phyloP scores from a whole-genome alignment of 345 rosid species.

The Arabis hirsuta region DNA sequence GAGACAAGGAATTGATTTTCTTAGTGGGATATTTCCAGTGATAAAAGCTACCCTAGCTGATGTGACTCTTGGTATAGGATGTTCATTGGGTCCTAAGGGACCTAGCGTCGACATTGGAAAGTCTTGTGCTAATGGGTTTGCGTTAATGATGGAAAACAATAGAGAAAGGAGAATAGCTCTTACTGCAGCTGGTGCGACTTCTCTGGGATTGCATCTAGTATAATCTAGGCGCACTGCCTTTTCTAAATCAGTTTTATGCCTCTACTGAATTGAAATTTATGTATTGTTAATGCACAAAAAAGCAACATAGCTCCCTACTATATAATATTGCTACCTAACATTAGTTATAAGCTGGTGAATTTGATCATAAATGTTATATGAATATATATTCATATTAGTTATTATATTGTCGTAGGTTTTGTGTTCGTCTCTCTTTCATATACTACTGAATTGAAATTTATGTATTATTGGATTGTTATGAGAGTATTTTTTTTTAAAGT shows the following conservation, averaged over 20 bases:
- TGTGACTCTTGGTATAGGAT: slow-evolving; percentile 90
- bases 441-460: too few relatives aligned
- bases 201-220: slow-evolving; percentile 98
- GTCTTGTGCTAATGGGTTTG: slow-evolving; percentile 91
- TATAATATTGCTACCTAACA: background rate
- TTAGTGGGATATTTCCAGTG: slow-evolving; percentile 82
- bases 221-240: background rate
- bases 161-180: slow-evolving; percentile 95
- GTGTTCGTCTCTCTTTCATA: too few relatives aligned
- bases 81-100: slow-evolving; percentile 97
- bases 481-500: background rate
- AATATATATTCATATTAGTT: too few relatives aligned
- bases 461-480: too few relatives aligned
- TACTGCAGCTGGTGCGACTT: slow-evolving; percentile 96
- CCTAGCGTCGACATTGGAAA: slow-evolving; percentile 98
- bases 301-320: slow-evolving; percentile 10
- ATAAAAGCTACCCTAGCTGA: slow-evolving; percentile 95
- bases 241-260: background rate
- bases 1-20: slow-evolving; percentile 76
- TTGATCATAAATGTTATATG: too few relatives aligned
- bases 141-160: slow-evolving; percentile 94
- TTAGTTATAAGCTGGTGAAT: background rate
- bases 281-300: slow-evolving; percentile 1
- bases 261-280: background rate
- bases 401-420: too few relatives aligned